A percentile compares a stretch with the other conserved stretches of the same genome.
phyloP scores from a whole-genome alignment of 192 early-diverging fungal genomes.

The Powellomyces hirtus region DNA sequence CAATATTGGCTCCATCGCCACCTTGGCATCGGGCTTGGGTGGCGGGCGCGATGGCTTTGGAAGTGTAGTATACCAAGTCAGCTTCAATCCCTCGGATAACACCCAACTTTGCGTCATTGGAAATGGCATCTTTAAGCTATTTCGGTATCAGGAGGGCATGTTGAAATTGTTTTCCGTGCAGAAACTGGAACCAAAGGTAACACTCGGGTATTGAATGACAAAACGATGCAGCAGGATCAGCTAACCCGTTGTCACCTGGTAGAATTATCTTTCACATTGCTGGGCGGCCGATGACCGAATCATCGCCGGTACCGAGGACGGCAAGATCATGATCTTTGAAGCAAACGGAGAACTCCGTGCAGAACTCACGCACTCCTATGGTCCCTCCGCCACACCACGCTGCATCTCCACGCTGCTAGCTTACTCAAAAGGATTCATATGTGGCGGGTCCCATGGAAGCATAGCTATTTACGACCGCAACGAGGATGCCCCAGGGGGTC shows the following conservation, averaged over 20 bases:
- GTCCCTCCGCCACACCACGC: slow-evolving; percentile 4
- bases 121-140: slow-evolving; percentile 54
- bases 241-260: too few species aligned
- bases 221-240: too few species aligned
- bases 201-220: too few species aligned
- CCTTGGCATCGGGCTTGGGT: background rate
- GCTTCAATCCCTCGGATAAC: slow-evolving; percentile 55
- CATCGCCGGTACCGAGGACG: slow-evolving; percentile 50
- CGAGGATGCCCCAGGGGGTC: slow-evolving; percentile 19
- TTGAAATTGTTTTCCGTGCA: slow-evolving; percentile 42
- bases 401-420: slow-evolving; percentile 32
- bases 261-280: slow-evolving; percentile 52
- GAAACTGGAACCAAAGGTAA: slow-evolving; percentile 50
- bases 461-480: slow-evolving; percentile 43
- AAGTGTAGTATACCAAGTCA: slow-evolving; percentile 41
- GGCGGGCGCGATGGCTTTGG: slow-evolving; percentile 2
- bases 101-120: slow-evolving; percentile 53
- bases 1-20: background rate
- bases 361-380: slow-evolving; percentile 32
- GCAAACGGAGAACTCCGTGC: slow-evolving; percentile 50
- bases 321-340: slow-evolving; percentile 52
- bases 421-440: slow-evolving; percentile 47
- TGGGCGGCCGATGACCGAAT: slow-evolving; percentile 52
- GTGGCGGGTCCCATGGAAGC: slow-evolving; percentile 35
- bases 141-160: slow-evolving; percentile 47